phyloP scores from a whole-genome alignment of 2,329 filamentous ascomycete genomes.

The Pseudogymnoascus sp. region DNA sequence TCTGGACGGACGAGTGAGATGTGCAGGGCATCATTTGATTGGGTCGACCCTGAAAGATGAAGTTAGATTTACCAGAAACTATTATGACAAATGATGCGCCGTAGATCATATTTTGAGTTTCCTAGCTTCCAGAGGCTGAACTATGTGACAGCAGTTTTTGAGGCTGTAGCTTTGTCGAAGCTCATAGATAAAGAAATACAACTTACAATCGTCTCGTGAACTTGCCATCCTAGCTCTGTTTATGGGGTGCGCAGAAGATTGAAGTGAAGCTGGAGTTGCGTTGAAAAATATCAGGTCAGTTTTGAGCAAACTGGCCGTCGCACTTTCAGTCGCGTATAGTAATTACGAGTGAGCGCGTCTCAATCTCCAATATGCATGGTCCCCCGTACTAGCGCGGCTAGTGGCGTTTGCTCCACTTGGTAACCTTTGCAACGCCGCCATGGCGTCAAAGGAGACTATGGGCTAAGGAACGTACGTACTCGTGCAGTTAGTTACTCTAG shows the following conservation, averaged over 20 bases:
- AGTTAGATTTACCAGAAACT: background rate
- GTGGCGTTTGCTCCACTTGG: conserved; percentile 1
- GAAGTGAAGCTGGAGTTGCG: background rate
- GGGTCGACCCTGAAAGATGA: background rate
- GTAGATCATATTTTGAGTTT: background rate
- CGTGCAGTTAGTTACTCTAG: background rate
- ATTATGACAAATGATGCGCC: background rate
- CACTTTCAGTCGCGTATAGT: background rate
- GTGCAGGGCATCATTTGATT: conserved; percentile 21
- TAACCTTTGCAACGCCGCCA: background rate
- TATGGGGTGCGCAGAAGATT: background rate
- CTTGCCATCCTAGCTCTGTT: background rate
- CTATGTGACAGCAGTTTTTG: background rate
- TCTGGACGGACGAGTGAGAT: conserved; percentile 52
- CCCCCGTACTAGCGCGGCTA: conserved; percentile 2
- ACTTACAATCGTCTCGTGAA: background rate
- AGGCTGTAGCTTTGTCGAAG: background rate
- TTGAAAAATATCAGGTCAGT: background rate
- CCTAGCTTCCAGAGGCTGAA: background rate
- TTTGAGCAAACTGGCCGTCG: background rate
- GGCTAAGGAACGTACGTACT: conserved; percentile 1
- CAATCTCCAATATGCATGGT: conserved; percentile 4
- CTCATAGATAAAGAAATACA: background rate
- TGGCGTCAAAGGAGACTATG: background rate
- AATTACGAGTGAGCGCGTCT: conserved; percentile 1